Evolutionary conservation across 2,329 filamentous ascomycete species (phyloP).

Genomic region (Trichoderma hamatum): DNA sequence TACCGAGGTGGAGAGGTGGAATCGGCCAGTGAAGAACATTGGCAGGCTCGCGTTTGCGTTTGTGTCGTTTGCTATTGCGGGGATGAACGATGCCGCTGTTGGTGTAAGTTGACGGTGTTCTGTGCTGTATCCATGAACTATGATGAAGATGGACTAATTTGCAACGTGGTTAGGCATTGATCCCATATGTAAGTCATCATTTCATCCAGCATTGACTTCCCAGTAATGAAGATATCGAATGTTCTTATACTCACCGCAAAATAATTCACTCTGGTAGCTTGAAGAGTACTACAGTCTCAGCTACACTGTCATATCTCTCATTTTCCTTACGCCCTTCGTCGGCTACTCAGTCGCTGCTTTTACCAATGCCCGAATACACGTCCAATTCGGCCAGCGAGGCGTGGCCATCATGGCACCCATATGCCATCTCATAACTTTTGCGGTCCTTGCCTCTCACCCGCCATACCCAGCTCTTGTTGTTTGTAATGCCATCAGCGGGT

Average conservation of each 20-base stretch:
- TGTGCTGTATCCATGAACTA: not conserved
- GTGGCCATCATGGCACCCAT: constrained; percentile 64
- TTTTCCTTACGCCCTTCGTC: constrained; percentile 65
- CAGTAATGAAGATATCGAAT: not conserved
- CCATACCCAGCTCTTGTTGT: constrained; percentile 66
- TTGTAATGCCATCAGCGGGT: constrained; percentile 64
- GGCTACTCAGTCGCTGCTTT: constrained; percentile 66
- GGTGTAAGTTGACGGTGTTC: constrained; percentile 48
- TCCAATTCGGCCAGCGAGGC: constrained; percentile 65
- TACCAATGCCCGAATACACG: constrained; percentile 62
- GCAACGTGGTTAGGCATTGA: constrained; percentile 31
- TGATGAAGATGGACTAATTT: not conserved
- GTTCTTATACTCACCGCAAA: not conserved
- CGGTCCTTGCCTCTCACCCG: constrained; percentile 62
- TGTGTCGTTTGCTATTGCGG: constrained; percentile 61
- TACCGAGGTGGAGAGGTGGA: constrained; percentile 41
- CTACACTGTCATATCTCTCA: constrained; percentile 63
- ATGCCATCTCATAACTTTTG: constrained; percentile 64
- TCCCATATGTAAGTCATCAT: constrained; percentile 43
- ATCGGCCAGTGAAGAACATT: constrained; percentile 41
- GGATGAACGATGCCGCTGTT: constrained; percentile 65
- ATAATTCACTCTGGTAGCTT: constrained; percentile 44
- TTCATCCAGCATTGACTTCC: not conserved
- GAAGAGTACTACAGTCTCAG: constrained; percentile 63
- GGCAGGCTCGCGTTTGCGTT: constrained; percentile 49